A percentile compares a stretch with the other conserved stretches of the same genome.
phyloP scores from a whole-genome alignment of 495 filamentous ascomycete genomes.

The Aspergillus baeticus region DNA sequence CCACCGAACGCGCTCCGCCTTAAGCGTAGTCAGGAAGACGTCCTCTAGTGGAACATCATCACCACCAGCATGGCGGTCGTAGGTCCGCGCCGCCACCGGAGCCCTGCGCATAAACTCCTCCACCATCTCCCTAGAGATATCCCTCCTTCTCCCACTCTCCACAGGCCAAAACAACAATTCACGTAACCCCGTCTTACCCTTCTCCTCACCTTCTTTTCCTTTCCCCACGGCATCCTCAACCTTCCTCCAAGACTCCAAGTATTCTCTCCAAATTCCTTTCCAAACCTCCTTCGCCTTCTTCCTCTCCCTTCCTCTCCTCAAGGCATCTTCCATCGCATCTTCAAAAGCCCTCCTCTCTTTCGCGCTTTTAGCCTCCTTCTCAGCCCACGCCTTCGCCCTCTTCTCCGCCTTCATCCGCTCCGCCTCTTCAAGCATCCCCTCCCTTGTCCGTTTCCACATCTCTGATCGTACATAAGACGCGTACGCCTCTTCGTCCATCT shows the following conservation, averaged over 20 bases:
- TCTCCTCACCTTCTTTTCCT: not conserved
- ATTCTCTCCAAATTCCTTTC: constrained; percentile 61
- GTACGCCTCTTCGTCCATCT: constrained; percentile 91
- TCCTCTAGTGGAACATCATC: constrained; percentile 17
- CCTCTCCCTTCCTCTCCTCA: constrained; percentile 50
- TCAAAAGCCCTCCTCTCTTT: constrained; percentile 37
- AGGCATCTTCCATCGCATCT: constrained; percentile 49
- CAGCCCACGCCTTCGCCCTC: constrained; percentile 59
- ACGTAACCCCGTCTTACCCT: constrained; percentile 20
- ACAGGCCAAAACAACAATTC: constrained; percentile 77
- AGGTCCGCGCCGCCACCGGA: constrained; percentile 16
- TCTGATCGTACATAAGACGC: constrained; percentile 73
- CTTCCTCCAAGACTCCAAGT: constrained; percentile 60
- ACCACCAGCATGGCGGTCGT: constrained; percentile 4
- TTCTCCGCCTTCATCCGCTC: constrained; percentile 58
- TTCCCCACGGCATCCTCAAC: constrained; percentile 31
- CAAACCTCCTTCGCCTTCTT: constrained; percentile 44
- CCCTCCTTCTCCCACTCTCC: constrained; percentile 55
- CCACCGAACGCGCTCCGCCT: constrained; percentile 87
- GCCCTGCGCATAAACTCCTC: constrained; percentile 62
- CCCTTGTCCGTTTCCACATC: constrained; percentile 91
- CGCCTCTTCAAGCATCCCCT: constrained; percentile 63
- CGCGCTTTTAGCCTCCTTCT: constrained; percentile 46
- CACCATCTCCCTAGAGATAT: constrained; percentile 62
- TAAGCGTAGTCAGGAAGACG: constrained; percentile 60